phyloP scores from a whole-genome alignment of 352 stramenopile species.

The Globisporangium cystogenes region DNA sequence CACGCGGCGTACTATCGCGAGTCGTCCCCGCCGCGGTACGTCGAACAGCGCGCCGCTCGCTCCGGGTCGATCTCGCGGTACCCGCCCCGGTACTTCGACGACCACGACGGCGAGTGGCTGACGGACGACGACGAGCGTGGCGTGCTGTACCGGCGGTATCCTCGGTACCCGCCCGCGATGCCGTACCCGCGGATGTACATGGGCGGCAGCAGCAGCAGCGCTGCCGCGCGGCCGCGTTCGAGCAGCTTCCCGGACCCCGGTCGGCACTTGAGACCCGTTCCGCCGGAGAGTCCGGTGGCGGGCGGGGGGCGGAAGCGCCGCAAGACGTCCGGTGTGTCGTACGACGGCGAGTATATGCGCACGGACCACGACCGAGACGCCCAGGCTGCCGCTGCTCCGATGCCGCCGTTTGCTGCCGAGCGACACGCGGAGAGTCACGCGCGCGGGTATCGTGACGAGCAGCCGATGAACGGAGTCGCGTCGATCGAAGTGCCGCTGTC shows the following conservation, averaged over 20 bases:
- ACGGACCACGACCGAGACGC: neutral
- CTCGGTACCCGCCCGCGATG: constrained; percentile 1
- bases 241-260: constrained; percentile 4
- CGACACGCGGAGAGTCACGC: neutral
- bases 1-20: neutral
- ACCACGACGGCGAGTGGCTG: constrained; percentile 8
- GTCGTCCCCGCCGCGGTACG: constrained; percentile 3
- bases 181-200: constrained; percentile 5
- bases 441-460: neutral
- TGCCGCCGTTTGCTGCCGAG: neutral
- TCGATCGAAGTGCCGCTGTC: constrained; percentile 1
- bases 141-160: constrained; percentile 10
- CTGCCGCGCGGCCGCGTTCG: neutral
- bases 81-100: constrained; percentile 5
- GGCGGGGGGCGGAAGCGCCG: constrained; percentile 6
- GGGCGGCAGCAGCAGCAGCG: neutral
- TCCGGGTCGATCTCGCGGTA: neutral
- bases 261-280: neutral
- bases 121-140: constrained; percentile 9
- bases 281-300: neutral
- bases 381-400: neutral
- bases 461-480: neutral
- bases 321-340: constrained; percentile 4
- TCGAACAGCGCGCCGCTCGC: constrained; percentile 1
- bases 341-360: neutral